These are phyloP conservation scores for Yarrowia galli DNA, from an alignment of 1,139 yeast species.

Conservation along the genomic window DNA sequence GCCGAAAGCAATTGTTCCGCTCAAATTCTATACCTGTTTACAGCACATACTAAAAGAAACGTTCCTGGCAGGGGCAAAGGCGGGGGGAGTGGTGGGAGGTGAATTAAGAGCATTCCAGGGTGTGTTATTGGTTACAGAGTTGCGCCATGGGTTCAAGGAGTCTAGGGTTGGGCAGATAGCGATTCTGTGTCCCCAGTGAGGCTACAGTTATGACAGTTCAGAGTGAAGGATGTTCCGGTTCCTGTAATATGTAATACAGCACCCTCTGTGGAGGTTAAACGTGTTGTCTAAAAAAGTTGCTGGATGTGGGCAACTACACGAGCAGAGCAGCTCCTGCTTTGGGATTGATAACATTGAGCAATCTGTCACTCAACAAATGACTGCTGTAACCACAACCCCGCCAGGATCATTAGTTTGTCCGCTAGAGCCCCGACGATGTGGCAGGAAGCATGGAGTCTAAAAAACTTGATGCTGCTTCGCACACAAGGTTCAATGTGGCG, in stretches of 20 bases:
- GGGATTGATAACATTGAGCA: neutral
- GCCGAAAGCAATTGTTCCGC: conserved; percentile 9
- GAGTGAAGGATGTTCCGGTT: no score
- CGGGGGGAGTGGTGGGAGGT: neutral
- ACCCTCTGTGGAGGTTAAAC: neutral
- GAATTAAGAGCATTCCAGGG: no score
- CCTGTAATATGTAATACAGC: no score
- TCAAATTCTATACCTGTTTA: conserved; percentile 8
- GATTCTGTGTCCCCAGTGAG: no score
- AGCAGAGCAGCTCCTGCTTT: neutral
- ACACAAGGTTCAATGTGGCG: conserved; percentile 18
- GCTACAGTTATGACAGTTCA: no score
- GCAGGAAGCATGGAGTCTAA: neutral
- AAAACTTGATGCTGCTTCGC: neutral
- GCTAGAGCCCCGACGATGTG: neutral
- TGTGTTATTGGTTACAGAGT: no score
- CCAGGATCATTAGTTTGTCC: neutral
- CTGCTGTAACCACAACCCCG: neutral
- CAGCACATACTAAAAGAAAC: conserved; percentile 4
- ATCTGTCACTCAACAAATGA: neutral
- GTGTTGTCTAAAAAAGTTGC: neutral
- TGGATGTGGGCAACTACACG: neutral
- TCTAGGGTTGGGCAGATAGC: no score
- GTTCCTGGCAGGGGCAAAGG: conserved; percentile 1
- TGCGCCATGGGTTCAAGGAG: no score